These are phyloP conservation scores for Venturia pyrina DNA, from an alignment of 2,329 filamentous ascomycete species.

Conservation along the genomic window DNA sequence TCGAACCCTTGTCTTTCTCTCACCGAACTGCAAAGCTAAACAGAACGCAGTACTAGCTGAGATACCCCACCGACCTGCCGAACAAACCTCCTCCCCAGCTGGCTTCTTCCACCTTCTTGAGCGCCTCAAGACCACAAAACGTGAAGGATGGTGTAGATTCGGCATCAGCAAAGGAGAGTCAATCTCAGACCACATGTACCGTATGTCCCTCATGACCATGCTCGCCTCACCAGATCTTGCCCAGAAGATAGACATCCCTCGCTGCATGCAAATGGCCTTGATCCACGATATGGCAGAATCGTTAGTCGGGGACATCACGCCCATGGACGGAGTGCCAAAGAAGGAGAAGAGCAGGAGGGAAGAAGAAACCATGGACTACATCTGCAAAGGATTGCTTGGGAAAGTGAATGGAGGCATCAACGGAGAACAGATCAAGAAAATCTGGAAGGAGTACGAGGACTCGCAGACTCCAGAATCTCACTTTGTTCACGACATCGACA, in stretches of 20 bases:
- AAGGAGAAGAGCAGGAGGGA: conserved; percentile 83
- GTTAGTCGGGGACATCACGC: conserved; percentile 93
- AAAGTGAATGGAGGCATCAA: conserved; percentile 61
- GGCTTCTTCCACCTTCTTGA: conserved; percentile 93
- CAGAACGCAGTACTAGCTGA: conserved; percentile 22
- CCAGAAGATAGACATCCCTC: conserved; percentile 61
- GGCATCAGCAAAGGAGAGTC: conserved; percentile 70
- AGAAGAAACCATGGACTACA: conserved; percentile 82
- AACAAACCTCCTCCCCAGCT: conserved; percentile 61
- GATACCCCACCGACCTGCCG: conserved; percentile 47
- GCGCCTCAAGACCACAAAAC: conserved; percentile 89
- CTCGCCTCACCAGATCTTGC: conserved; percentile 69
- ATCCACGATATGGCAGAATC: conserved; percentile 97
- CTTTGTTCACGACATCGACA: conserved; percentile 95
- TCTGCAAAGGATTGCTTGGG: conserved; percentile 62
- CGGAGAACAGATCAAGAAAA: conserved; percentile 60
- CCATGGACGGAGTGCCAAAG: conserved; percentile 77
- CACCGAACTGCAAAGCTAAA: background rate
- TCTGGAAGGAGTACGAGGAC: conserved; percentile 97
- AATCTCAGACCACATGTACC: conserved; percentile 98
- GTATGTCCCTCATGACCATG: conserved; percentile 95
- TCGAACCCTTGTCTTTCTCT: background rate
- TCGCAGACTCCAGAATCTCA: conserved; percentile 70
- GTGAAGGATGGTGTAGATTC: conserved; percentile 91
- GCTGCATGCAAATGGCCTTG: conserved; percentile 91